phyloP scores from a whole-genome alignment of 495 filamentous ascomycete species.

The Aspergillus steynii region DNA sequence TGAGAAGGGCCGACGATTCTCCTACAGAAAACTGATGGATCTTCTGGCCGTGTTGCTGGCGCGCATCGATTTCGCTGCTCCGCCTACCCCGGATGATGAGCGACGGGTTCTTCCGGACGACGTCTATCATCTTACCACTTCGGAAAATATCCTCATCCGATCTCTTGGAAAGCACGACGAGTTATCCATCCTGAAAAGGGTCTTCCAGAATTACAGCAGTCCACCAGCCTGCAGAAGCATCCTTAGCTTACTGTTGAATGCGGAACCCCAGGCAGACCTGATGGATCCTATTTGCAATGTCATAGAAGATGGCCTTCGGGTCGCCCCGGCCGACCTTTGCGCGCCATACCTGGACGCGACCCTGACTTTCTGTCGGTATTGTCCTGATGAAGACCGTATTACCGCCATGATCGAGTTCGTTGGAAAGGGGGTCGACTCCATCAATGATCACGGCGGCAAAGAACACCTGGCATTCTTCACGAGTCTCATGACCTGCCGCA shows the following conservation, averaged over 20 bases:
- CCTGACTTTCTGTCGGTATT: constrained; percentile 47
- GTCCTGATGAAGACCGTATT: constrained; percentile 39
- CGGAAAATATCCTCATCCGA: constrained; percentile 38
- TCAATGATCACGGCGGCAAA: constrained; percentile 54
- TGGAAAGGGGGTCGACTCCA: constrained; percentile 56
- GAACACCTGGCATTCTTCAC: constrained; percentile 63
- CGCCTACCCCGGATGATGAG: constrained; percentile 28
- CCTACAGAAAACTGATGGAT: constrained; percentile 44
- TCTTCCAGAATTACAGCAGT: constrained; percentile 41
- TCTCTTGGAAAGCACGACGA: constrained; percentile 32
- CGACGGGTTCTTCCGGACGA: constrained; percentile 30
- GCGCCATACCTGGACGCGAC: constrained; percentile 54
- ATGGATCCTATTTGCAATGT: constrained; percentile 45
- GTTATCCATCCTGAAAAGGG: constrained; percentile 43
- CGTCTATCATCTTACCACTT: constrained; percentile 39
- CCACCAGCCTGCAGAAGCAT: constrained; percentile 37
- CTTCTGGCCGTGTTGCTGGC: constrained; percentile 41
- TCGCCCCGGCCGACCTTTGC: constrained; percentile 57
- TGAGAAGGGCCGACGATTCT: constrained; percentile 55
- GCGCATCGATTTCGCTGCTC: constrained; percentile 41
- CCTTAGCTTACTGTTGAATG: constrained; percentile 41
- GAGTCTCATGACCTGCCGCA: constrained; percentile 38
- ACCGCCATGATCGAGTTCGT: constrained; percentile 50
- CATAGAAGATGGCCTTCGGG: constrained; percentile 52
- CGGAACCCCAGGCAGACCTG: constrained; percentile 45